Percentiles rank a stretch among this genome's conserved stretches.
Evolutionary conservation across 805 yeast genomes (phyloP).

Genomic region (Saccharomycopsis sp.): DNA sequence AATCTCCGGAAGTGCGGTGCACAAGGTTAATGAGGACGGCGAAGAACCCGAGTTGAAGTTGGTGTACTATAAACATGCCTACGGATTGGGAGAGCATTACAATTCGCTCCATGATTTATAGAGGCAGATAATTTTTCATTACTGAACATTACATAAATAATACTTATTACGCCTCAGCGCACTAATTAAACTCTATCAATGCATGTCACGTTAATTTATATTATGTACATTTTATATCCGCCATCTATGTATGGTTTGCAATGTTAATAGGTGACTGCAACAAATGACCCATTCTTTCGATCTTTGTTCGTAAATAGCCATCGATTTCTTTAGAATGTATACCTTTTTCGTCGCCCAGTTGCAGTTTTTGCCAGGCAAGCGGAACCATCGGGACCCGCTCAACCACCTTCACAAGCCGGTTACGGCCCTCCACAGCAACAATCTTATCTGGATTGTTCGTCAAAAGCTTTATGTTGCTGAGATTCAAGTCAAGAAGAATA

Average conservation of each 20-base stretch:
- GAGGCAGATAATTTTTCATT: neutral
- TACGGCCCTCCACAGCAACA: constrained; percentile 85
- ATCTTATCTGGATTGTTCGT: constrained; percentile 97
- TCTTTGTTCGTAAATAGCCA: constrained; percentile 87
- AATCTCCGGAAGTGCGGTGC: constrained; percentile 69
- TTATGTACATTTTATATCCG: neutral
- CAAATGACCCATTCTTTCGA: constrained; percentile 96
- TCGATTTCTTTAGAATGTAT: constrained; percentile 82
- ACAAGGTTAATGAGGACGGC: constrained; percentile 56
- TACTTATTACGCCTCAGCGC: too few species aligned
- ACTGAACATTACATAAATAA: too few species aligned
- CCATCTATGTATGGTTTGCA: constrained; percentile 5
- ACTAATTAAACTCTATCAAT: neutral
- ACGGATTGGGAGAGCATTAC: constrained; percentile 92
- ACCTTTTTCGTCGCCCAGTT: constrained; percentile 43
- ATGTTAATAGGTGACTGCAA: constrained; percentile 40
- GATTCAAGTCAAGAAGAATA: constrained; percentile 76
- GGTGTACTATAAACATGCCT: constrained; percentile 79
- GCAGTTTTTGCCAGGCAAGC: constrained; percentile 68
- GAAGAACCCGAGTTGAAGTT: constrained; percentile 50
- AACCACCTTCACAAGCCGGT: constrained; percentile 63
- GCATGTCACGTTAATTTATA: neutral
- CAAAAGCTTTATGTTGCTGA: constrained; percentile 62
- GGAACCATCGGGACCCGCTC: constrained; percentile 98
- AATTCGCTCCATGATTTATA: constrained; percentile 64